Conservation (phyloP, 1,139 yeast species). For the Candida tetrigidarum region DNA sequence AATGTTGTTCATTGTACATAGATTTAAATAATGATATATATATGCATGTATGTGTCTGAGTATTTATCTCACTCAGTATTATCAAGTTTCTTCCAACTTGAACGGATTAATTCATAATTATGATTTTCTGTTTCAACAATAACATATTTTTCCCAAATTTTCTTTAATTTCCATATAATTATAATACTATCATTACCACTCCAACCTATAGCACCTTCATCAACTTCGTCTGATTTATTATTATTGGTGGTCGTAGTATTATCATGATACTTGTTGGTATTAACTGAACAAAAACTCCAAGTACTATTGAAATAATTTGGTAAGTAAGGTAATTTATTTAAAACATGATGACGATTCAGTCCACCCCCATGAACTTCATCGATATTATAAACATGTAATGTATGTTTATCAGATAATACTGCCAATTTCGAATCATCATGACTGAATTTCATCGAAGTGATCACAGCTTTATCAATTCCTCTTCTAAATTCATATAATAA, state of each 20-base stretch:
- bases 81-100: slow-evolving; percentile 77
- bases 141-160: slow-evolving; percentile 85
- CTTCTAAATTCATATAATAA: slow-evolving; percentile 82
- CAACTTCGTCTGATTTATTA: slow-evolving; percentile 37
- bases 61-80: no score
- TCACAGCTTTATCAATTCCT: slow-evolving; percentile 81
- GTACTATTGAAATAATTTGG: slow-evolving; percentile 82
- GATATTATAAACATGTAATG: slow-evolving; percentile 80
- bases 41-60: not conserved
- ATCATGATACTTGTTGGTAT: slow-evolving; percentile 53
- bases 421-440: slow-evolving; percentile 79
- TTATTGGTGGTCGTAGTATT: slow-evolving; percentile 23
- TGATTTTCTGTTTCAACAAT: slow-evolving; percentile 47
- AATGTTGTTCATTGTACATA: slow-evolving; percentile 1
- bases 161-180: slow-evolving; percentile 71
- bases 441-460: slow-evolving; percentile 84
- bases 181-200: slow-evolving; percentile 67
- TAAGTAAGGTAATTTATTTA: slow-evolving; percentile 56
- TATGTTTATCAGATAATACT: slow-evolving; percentile 84
- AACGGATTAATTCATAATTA: slow-evolving; percentile 35
- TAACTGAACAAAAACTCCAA: slow-evolving; percentile 89
- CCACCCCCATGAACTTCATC: slow-evolving; percentile 9
- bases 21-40: not conserved
- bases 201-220: slow-evolving; percentile 80
- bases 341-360: slow-evolving; percentile 67